These are phyloP conservation scores for Eucalyptus globulus DNA, from an alignment of 345 rosid species.

Conservation along the genomic window DNA sequence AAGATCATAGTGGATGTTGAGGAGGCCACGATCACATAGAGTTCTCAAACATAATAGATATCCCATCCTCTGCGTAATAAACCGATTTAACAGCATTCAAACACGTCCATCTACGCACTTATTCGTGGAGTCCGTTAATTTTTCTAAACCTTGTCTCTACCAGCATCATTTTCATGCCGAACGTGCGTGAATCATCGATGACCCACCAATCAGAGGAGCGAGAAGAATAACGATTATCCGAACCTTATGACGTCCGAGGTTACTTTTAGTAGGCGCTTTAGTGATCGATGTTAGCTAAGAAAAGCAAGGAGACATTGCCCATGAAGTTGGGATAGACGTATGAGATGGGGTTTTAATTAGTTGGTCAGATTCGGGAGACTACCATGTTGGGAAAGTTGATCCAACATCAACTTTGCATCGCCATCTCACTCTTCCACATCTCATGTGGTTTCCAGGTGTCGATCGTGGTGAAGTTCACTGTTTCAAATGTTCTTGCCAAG, in stretches of 20 bases:
- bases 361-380: not conserved
- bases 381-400: not conserved
- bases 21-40: not conserved
- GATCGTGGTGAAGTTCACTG: not conserved
- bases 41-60: not conserved
- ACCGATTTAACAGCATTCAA: not conserved
- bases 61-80: not conserved
- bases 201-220: not conserved
- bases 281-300: not conserved
- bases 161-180: not conserved
- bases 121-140: accelerated
- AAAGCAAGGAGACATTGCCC: not conserved
- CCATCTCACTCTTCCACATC: not conserved
- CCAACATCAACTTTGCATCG: not conserved
- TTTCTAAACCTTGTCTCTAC: not conserved
- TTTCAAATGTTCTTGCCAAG: not conserved
- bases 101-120: not conserved
- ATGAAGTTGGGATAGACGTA: not conserved
- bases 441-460: not conserved
- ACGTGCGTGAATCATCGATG: not conserved
- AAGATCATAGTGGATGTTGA: not conserved
- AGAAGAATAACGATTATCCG: not conserved
- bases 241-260: not conserved
- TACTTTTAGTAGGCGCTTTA: not conserved
- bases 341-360: not conserved